phyloP scores from a whole-genome alignment of 139 green algal genomes.

The Chlamydomonas asymmetrica region DNA sequence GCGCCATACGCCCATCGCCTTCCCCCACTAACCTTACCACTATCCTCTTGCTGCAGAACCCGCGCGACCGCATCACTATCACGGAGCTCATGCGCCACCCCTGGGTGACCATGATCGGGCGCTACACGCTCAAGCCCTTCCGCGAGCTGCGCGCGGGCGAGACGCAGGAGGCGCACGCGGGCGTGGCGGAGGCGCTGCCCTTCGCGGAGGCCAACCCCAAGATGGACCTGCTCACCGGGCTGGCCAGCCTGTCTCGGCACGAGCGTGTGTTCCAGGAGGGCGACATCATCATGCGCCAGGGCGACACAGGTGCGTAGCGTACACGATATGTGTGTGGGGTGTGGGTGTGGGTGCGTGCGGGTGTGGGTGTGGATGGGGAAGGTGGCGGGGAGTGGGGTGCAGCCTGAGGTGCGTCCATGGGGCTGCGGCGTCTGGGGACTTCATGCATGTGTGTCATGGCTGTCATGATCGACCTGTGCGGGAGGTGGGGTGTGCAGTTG shows the following conservation, averaged over 20 bases:
- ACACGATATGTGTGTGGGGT: too few species aligned
- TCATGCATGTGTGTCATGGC: too few species aligned
- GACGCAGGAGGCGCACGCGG: constrained; percentile 40
- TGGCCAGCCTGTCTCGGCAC: constrained; percentile 23
- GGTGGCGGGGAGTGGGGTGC: not conserved
- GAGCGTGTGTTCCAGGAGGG: constrained; percentile 53
- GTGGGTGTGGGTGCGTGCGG: not conserved
- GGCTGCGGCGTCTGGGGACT: too few species aligned
- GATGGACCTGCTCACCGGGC: constrained; percentile 28
- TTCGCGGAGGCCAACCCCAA: constrained; percentile 36
- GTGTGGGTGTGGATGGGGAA: not conserved
- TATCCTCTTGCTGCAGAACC: constrained; percentile 51
- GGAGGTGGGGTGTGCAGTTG: too few species aligned
- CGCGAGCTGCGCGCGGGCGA: constrained; percentile 37
- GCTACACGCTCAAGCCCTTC: constrained; percentile 38
- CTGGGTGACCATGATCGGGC: constrained; percentile 65
- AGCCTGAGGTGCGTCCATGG: not conserved
- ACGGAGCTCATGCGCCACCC: constrained; percentile 66
- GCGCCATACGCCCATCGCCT: too few species aligned
- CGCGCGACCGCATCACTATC: constrained; percentile 69
- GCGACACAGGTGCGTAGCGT: constrained; percentile 39
- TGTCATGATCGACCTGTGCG: too few species aligned
- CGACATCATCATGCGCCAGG: constrained; percentile 56
- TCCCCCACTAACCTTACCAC: too few species aligned
- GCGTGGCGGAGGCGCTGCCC: constrained; percentile 12